Base-by-base conservation (phyloP, 1,284 basidiomycete species). In the Malassezia yamatoensis region DNA sequence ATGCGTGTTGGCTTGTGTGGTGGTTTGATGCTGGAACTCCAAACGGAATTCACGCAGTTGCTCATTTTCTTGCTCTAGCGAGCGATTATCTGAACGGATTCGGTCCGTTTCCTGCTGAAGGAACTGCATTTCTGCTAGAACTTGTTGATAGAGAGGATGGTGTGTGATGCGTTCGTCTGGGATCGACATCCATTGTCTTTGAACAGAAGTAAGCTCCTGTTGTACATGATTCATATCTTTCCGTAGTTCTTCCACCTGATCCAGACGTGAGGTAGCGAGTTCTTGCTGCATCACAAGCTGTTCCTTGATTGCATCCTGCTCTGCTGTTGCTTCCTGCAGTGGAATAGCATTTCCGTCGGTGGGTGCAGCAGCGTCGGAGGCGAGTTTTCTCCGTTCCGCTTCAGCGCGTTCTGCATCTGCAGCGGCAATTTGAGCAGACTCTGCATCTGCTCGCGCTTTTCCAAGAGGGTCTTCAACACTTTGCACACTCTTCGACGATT, bases 31-130 rank as follows among this genome's bases (percentile, higher is more conserved):
- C 45, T 53, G 38, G 32, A 59, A 54, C 35, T 58, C 51, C 10
- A 21, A n/a, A 33, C 63, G 64, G n/a, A 64, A 61, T 53, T 70
- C 65, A 12, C 72, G 62, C 52, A 74, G 53, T 10, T 64, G 53
- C 4, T 36, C 53, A 13, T 68, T 69, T 48, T 74, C 72, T 6
- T 43, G 39, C 49, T 66, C 63, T 29, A 67, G 12, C 11, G 56
- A 42, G 16, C 53, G 54, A 35, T 24, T 34, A 15, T 45, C 37
- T 15, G 18, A 20, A n/a, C 51, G 53, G 35, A 56, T 18, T 9
- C 49, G 56, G 50, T 58, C 56, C 16, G 45, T 18, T 37, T 66
- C 59, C 32, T 61, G 52, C 48, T 60, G 51, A 29, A 52, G 18
- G n/a, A 49, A 44, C 5, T 51, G 50, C 42, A 58, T 51, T 16